phyloP scores from a whole-genome alignment of 2,329 filamentous ascomycete species.

The Coniochaeta sp. region DNA sequence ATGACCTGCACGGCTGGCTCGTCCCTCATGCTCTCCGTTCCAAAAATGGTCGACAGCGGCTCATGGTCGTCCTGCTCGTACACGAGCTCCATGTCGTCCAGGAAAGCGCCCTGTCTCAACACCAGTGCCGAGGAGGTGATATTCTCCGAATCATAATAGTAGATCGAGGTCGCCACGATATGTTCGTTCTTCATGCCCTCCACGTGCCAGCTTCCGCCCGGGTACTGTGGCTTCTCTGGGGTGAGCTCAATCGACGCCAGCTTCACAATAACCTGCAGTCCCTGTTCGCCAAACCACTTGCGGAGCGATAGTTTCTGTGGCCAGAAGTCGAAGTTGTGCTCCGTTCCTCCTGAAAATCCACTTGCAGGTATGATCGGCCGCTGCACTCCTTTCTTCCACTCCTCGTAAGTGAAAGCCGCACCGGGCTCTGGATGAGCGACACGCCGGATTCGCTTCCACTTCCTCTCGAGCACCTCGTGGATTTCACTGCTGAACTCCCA shows the following conservation, averaged over 20 bases:
- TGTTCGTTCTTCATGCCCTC: constrained; percentile 55
- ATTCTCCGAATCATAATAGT: constrained; percentile 56
- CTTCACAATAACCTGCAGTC: constrained; percentile 58
- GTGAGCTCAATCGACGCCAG: constrained; percentile 54
- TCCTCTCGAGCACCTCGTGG: background rate
- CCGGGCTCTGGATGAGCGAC: constrained; percentile 5
- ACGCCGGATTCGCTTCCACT: constrained; percentile 7
- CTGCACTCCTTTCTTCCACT: constrained; percentile 5
- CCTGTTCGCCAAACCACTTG: constrained; percentile 12
- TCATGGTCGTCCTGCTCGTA: constrained; percentile 26
- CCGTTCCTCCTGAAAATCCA: constrained; percentile 1
- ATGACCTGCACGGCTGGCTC: constrained; percentile 31
- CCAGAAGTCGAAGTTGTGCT: constrained; percentile 6
- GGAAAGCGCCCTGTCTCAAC: constrained; percentile 37
- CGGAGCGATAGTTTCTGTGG: constrained; percentile 6
- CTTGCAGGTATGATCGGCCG: background rate
- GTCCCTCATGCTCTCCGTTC: constrained; percentile 23
- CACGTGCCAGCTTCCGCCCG: constrained; percentile 47
- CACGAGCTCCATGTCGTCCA: constrained; percentile 18
- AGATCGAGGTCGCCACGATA: constrained; percentile 56
- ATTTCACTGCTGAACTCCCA: background rate
- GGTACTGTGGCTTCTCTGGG: constrained; percentile 47
- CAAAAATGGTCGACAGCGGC: constrained; percentile 27
- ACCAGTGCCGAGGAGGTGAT: constrained; percentile 43
- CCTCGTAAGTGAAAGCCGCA: constrained; percentile 5